Percentiles rank a stretch among this genome's conserved stretches.
phyloP scores from a whole-genome alignment of 164 flowering plant species.

The Aristolochia fimbriata region DNA sequence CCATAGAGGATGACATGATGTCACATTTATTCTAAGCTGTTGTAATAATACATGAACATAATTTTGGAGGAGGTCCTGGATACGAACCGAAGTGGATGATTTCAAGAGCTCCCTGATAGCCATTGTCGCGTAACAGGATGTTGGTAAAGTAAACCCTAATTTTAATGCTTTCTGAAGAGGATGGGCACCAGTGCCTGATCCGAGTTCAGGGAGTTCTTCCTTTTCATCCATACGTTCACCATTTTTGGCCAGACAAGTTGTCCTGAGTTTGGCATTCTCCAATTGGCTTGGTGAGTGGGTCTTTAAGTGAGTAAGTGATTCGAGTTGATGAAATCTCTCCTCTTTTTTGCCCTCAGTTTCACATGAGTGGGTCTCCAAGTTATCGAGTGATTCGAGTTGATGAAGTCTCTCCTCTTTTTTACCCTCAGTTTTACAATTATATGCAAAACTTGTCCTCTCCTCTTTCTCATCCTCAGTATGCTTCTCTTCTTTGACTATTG shows the following conservation, averaged over 20 bases:
- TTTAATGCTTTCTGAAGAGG: conserved; percentile 54
- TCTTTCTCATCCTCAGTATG: background rate
- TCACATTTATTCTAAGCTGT: too few relatives aligned
- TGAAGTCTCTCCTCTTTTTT: too few relatives aligned
- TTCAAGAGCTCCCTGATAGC: conserved; percentile 94
- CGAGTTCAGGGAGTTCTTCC: conserved; percentile 12
- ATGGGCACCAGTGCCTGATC: conserved; percentile 19
- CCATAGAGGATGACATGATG: too few relatives aligned
- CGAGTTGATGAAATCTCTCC: too few relatives aligned
- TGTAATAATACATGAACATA: too few relatives aligned
- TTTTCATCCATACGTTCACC: conserved; percentile 14
- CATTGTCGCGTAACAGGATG: conserved; percentile 96
- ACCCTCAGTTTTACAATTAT: background rate
- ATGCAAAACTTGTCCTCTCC: background rate
- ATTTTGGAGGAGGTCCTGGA: background rate
- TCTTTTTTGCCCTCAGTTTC: background rate
- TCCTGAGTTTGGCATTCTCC: conserved; percentile 13
- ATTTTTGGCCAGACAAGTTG: conserved; percentile 3
- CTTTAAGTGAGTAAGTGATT: background rate
- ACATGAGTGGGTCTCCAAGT: conserved; percentile 1
- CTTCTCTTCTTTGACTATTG: conserved; percentile 9
- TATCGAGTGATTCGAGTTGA: background rate
- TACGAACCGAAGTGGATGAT: conserved; percentile 78
- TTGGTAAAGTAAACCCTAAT: conserved; percentile 67
- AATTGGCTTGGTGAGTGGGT: conserved; percentile 8